Conservation (phyloP, 1,284 basidiomycete species). For the Fomitopsis palustris region DNA sequence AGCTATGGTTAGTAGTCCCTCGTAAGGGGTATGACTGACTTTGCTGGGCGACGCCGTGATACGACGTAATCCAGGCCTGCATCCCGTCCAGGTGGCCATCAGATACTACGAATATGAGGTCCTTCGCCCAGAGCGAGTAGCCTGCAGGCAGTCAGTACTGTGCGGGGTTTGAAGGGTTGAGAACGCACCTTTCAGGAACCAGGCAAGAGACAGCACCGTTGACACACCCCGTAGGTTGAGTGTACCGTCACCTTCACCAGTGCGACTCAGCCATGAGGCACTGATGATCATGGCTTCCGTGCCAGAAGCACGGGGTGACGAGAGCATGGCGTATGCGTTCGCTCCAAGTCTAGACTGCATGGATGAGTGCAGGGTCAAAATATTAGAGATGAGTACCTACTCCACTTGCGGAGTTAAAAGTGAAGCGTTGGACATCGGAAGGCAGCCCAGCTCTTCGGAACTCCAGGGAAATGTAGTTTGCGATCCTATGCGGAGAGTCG, state of each 20-base stretch:
- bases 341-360: constrained; percentile 42
- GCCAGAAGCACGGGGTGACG: constrained; percentile 84
- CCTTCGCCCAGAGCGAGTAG: constrained; percentile 92
- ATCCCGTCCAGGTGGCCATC: constrained; percentile 90
- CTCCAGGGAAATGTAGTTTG: constrained; percentile 37
- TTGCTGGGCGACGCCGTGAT: constrained; percentile 68
- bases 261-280: constrained; percentile 82
- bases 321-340: constrained; percentile 82
- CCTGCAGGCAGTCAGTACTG: constrained; percentile 40
- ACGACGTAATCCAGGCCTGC: constrained; percentile 86
- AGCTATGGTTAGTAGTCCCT: not conserved
- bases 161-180: not conserved
- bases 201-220: constrained; percentile 77
- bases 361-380: not conserved
- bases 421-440: constrained; percentile 66
- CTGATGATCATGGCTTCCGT: constrained; percentile 88
- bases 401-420: constrained; percentile 44
- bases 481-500: constrained; percentile 57
- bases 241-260: constrained; percentile 49
- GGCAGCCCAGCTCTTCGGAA: constrained; percentile 71
- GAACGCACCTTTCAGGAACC: constrained; percentile 74
- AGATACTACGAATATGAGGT: constrained; percentile 87
- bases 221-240: constrained; percentile 88
- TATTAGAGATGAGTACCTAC: constrained; percentile 31
- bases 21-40: constrained; percentile 42